A percentile compares a stretch with the other conserved stretches of the same genome.
Conservation (phyloP, 2,329 filamentous ascomycete genomes). For the Xylariaceae sp. region DNA sequence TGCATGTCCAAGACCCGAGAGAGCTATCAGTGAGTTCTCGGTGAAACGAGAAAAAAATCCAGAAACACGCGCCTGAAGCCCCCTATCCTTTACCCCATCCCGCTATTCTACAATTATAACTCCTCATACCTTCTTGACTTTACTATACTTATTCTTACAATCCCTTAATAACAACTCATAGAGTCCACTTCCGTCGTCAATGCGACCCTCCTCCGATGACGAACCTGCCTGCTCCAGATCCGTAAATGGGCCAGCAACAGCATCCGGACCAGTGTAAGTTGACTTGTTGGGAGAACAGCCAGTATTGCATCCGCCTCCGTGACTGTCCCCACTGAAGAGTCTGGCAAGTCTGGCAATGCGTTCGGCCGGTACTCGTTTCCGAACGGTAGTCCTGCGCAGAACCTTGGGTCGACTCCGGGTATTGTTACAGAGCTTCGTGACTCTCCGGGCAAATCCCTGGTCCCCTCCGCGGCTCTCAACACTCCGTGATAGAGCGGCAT, state of each 20-base stretch:
- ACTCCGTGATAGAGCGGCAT: background rate
- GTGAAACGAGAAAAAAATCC: too few species aligned
- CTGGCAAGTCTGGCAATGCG: slow-evolving; percentile 1
- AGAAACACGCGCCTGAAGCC: background rate
- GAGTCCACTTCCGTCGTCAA: background rate
- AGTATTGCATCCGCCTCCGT: background rate
- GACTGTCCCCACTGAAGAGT: slow-evolving; percentile 4
- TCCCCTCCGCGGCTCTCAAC: background rate
- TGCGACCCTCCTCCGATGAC: background rate
- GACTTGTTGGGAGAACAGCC: slow-evolving; percentile 7
- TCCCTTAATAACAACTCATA: background rate
- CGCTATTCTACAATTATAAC: background rate
- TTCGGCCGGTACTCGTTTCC: slow-evolving; percentile 1
- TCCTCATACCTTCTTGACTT: background rate
- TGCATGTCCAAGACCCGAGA: too few species aligned
- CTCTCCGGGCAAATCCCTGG: slow-evolving; percentile 8
- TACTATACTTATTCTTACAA: background rate
- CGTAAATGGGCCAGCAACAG: slow-evolving; percentile 14
- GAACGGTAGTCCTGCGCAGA: slow-evolving; percentile 5
- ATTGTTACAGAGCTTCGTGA: slow-evolving; percentile 8
- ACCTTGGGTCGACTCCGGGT: slow-evolving; percentile 3
- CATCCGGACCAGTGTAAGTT: slow-evolving; percentile 15
- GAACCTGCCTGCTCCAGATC: slow-evolving; percentile 4
- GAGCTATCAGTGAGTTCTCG: too few species aligned
- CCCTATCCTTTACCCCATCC: background rate